phyloP scores from a whole-genome alignment of 2,329 filamentous ascomycete species.

The Tolypocladium ovalisporum region DNA sequence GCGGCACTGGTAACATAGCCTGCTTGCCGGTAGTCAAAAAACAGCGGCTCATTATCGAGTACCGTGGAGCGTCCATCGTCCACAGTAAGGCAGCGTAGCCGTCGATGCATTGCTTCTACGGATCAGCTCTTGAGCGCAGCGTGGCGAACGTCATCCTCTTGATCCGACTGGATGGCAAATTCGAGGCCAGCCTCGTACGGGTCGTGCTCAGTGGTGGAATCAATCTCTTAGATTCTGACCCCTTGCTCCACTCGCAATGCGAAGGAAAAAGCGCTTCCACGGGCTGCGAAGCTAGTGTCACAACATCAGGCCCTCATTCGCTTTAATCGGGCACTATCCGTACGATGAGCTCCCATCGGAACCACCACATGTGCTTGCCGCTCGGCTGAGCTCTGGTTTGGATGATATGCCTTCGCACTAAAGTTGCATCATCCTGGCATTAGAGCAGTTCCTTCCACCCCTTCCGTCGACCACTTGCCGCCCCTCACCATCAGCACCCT shows the following conservation, averaged over 20 bases:
- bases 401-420: no score
- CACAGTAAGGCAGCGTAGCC: constrained; percentile 39
- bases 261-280: constrained; percentile 46
- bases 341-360: no score
- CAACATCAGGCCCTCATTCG: no score
- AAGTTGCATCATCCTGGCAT: no score
- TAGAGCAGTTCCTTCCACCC: no score
- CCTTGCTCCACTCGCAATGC: constrained; percentile 49
- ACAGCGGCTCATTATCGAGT: constrained; percentile 53
- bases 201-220: constrained; percentile 50
- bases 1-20: constrained; percentile 52
- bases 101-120: constrained; percentile 18
- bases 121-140: constrained; percentile 32
- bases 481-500: no score
- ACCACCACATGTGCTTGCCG: no score
- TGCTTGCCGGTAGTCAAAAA: constrained; percentile 28
- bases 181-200: constrained; percentile 48
- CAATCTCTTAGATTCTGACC: constrained; percentile 42
- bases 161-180: constrained; percentile 34
- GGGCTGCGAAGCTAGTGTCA: no score
- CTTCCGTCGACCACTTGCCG: no score
- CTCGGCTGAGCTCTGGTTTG: no score
- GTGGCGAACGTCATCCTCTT: constrained; percentile 40
- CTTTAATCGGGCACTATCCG: no score
- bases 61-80: constrained; percentile 46